phyloP scores from a whole-genome alignment of 208 protist species.

The Crithidia mellificae region DNA sequence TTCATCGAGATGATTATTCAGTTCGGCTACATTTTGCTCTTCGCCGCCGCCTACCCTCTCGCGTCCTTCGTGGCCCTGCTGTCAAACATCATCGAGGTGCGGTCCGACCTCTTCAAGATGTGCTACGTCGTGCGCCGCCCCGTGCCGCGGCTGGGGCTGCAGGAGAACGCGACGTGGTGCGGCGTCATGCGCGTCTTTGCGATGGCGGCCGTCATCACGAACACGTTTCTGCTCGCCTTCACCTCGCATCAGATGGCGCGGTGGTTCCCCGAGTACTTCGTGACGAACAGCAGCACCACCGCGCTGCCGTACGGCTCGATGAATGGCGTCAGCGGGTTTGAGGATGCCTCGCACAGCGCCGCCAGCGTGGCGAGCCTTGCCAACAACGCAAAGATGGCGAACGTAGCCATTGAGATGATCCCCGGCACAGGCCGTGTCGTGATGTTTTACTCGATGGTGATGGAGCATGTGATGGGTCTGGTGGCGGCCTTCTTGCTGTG shows the following conservation, averaged over 20 bases:
- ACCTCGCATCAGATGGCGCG: constrained; percentile 37
- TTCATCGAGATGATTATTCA: constrained; percentile 83
- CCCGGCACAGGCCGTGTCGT: constrained; percentile 18
- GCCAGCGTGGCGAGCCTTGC: constrained; percentile 12
- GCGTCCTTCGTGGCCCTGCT: constrained; percentile 56
- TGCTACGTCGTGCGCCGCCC: constrained; percentile 60
- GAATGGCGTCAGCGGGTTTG: background rate
- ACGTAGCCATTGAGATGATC: constrained; percentile 16
- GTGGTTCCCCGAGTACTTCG: constrained; percentile 34
- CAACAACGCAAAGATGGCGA: background rate
- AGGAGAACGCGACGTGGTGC: constrained; percentile 46
- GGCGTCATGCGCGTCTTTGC: constrained; percentile 50
- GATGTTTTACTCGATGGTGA: constrained; percentile 30
- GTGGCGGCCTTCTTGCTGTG: constrained; percentile 48
- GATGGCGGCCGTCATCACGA: constrained; percentile 48
- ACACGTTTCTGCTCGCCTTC: constrained; percentile 56
- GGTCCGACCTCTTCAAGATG: constrained; percentile 70
- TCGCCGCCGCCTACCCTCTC: constrained; percentile 66
- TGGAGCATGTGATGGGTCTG: constrained; percentile 51
- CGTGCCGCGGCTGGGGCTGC: constrained; percentile 42
- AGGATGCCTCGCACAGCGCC: background rate
- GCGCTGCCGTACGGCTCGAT: constrained; percentile 11
- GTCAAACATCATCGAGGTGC: constrained; percentile 74
- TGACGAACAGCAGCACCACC: constrained; percentile 1
- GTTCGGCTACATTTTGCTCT: constrained; percentile 76